Evolutionary conservation across 768 basidiomycete genomes (phyloP).

Genomic region (Psilocybe tampanensis): DNA sequence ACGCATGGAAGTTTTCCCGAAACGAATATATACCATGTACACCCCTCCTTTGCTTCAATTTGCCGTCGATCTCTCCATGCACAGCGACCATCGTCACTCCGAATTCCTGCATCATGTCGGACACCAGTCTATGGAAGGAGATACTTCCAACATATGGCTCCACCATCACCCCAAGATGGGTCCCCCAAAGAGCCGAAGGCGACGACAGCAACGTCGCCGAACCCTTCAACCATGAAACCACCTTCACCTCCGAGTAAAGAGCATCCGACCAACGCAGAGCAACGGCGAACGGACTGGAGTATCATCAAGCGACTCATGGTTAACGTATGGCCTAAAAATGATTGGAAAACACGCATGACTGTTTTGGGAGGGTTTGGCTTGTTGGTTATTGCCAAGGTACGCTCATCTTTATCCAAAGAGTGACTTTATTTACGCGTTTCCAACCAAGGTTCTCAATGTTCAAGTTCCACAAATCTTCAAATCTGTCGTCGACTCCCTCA

Average conservation of each 20-base stretch:
- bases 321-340: slow-evolving; percentile 91
- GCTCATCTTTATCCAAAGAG: too few relatives aligned
- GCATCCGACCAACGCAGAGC: slow-evolving; percentile 39
- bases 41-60: neutral
- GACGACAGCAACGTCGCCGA: neutral
- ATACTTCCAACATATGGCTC: slow-evolving; percentile 6
- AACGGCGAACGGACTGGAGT: slow-evolving; percentile 81
- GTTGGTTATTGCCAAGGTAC: slow-evolving; percentile 84
- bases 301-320: slow-evolving; percentile 82
- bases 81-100: neutral
- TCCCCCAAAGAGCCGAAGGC: neutral
- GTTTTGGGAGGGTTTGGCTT: slow-evolving; percentile 83
- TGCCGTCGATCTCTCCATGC: neutral
- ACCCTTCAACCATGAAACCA: neutral
- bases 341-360: slow-evolving; percentile 79
- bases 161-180: slow-evolving; percentile 2
- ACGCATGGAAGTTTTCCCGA: neutral
- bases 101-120: too few relatives aligned
- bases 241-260: slow-evolving; percentile 1
- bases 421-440: neutral
- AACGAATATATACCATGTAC: neutral
- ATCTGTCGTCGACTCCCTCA: slow-evolving; percentile 84
- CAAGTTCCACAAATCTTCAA: slow-evolving; percentile 99
- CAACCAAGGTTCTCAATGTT: slow-evolving; percentile 85
- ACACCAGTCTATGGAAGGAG: neutral